These are phyloP conservation scores for Pisolithus marmoratus DNA, from an alignment of 768 basidiomycete genomes.

Conservation along the genomic window DNA sequence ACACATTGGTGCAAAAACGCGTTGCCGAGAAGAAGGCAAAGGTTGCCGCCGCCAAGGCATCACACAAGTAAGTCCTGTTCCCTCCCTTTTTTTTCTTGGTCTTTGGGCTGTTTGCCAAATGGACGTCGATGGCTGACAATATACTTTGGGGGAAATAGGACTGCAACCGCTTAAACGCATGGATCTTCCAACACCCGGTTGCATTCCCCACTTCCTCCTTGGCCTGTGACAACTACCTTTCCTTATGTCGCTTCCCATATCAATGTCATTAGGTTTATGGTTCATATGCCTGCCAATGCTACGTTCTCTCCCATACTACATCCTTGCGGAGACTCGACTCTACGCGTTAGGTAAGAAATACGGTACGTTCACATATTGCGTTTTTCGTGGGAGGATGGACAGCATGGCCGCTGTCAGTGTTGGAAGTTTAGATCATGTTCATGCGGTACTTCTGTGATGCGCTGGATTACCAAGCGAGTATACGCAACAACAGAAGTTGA, in stretches of 20 bases:
- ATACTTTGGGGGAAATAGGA: neutral
- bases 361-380: too few species aligned
- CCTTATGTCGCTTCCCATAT: neutral
- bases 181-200: neutral
- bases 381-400: too few species aligned
- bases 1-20: slow-evolving; percentile 80
- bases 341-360: too few species aligned
- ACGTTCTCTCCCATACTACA: neutral
- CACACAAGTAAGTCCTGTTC: slow-evolving; percentile 51
- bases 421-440: too few species aligned
- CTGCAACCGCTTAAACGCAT: neutral
- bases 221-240: neutral
- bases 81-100: too few species aligned
- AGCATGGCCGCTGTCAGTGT: too few species aligned
- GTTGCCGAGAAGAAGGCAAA: slow-evolving; percentile 91
- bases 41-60: slow-evolving; percentile 80
- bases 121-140: neutral
- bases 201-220: neutral
- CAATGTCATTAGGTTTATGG: neutral
- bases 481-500: too few species aligned
- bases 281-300: neutral
- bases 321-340: neutral
- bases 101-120: neutral
- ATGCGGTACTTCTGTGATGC: too few species aligned
- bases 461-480: too few species aligned